A percentile compares a stretch with the other conserved stretches of the same genome.
Conservation (phyloP, 352 stramenopile species). For the Phytophthora lateralis region DNA sequence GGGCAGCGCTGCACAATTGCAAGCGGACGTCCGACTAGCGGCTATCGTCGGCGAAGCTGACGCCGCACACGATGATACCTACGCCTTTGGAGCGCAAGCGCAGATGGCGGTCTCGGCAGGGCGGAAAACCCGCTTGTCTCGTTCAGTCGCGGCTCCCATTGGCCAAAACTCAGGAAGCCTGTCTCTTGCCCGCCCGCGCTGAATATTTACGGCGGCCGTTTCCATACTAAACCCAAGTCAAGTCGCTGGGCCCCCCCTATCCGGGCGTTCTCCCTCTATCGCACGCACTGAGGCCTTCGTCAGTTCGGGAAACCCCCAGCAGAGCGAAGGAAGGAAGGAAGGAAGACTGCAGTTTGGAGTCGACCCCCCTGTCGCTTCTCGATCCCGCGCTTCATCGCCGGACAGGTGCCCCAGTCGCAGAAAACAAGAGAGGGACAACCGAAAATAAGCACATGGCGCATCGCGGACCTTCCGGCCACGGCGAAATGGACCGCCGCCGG, state of each 20-base stretch:
- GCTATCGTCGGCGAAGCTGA: no score
- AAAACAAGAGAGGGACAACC: not conserved
- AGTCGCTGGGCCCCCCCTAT: not conserved
- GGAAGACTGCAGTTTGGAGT: slow-evolving; percentile 7
- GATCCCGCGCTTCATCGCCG: not conserved
- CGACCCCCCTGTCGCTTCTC: slow-evolving; percentile 28
- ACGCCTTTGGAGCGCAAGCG: slow-evolving; percentile 6
- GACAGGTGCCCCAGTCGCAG: not conserved
- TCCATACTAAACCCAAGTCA: slow-evolving; percentile 21
- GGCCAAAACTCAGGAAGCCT: slow-evolving; percentile 7
- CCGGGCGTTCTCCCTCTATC: slow-evolving; percentile 24
- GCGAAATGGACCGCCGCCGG: slow-evolving; percentile 48
- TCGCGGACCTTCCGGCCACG: slow-evolving; percentile 35
- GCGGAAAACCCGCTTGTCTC: slow-evolving; percentile 33
- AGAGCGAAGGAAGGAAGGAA: slow-evolving; percentile 13
- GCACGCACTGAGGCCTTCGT: slow-evolving; percentile 15
- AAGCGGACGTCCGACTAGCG: not conserved
- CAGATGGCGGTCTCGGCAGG: slow-evolving; percentile 18
- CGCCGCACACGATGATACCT: not conserved
- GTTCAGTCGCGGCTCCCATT: slow-evolving; percentile 6
- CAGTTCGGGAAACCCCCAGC: slow-evolving; percentile 34
- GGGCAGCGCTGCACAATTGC: not conserved
- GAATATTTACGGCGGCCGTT: slow-evolving; percentile 34
- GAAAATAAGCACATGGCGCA: slow-evolving; percentile 23
- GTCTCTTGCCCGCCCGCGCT: slow-evolving; percentile 21